Percentiles rank a stretch among this genome's conserved stretches.
These are phyloP conservation scores for Xerocomellus amylosporus DNA, from an alignment of 768 basidiomycete species.

Conservation along the genomic window DNA sequence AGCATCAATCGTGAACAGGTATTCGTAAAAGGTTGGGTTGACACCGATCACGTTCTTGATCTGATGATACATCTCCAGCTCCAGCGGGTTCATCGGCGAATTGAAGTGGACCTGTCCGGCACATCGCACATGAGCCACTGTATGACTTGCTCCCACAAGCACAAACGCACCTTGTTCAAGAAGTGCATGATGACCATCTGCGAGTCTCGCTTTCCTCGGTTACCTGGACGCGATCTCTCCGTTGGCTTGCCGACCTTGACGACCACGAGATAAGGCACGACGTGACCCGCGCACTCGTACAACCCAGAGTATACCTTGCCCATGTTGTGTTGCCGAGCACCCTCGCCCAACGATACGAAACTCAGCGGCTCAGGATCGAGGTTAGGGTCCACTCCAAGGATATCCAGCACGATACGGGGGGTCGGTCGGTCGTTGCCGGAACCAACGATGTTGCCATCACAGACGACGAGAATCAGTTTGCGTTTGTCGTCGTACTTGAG, in stretches of 20 bases:
- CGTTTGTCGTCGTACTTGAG: conserved; percentile 99
- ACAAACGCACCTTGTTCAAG: conserved; percentile 78
- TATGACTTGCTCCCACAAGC: background rate
- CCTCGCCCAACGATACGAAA: conserved; percentile 92
- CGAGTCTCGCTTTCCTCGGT: conserved; percentile 97
- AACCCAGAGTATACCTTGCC: conserved; percentile 96
- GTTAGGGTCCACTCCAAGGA: conserved; percentile 91
- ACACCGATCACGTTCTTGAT: conserved; percentile 99
- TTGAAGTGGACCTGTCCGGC: conserved; percentile 85
- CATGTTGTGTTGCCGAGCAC: conserved; percentile 96
- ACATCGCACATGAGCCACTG: background rate
- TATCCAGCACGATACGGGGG: conserved; percentile 93
- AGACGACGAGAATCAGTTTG: conserved; percentile 55
- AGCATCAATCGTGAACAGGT: conserved; percentile 88
- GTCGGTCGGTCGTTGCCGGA: conserved; percentile 96
- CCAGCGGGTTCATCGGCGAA: conserved; percentile 92
- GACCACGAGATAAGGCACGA: conserved; percentile 90
- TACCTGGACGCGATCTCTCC: conserved; percentile 90
- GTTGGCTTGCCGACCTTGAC: conserved; percentile 95
- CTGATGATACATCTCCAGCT: conserved; percentile 98
- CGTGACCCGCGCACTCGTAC: conserved; percentile 92
- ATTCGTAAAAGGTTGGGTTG: conserved; percentile 98
- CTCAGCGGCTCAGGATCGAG: conserved; percentile 92
- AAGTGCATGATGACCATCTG: conserved; percentile 97
- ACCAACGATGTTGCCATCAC: conserved; percentile 88